These are phyloP conservation scores for Pezicula carpinea DNA, from an alignment of 2,329 filamentous ascomycete genomes.

Conservation along the genomic window DNA sequence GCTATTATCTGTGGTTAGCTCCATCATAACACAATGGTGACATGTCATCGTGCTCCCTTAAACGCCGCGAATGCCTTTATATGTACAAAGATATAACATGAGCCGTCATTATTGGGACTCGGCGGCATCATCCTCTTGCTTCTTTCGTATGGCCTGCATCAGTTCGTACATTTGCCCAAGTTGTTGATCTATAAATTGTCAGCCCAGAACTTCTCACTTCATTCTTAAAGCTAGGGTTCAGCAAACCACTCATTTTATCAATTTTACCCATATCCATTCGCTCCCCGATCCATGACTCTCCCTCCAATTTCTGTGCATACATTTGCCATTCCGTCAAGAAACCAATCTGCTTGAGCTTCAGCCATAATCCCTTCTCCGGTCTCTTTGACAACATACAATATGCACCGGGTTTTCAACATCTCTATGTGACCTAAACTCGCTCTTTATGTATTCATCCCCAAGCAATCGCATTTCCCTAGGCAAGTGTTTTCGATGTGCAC, in stretches of 20 bases:
- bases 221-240: neutral
- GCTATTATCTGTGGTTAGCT: too few species aligned
- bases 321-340: constrained; percentile 96
- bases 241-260: constrained; percentile 88
- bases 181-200: constrained; percentile 67
- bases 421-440: constrained; percentile 82
- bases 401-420: constrained; percentile 87
- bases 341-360: constrained; percentile 60
- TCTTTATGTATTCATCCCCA: constrained; percentile 90
- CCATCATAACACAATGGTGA: too few species aligned
- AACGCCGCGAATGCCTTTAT: neutral
- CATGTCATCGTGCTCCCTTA: too few species aligned
- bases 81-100: neutral
- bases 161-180: constrained; percentile 90
- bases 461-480: constrained; percentile 71
- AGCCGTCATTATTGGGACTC: constrained; percentile 5
- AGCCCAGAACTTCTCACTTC: neutral
- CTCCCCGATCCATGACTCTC: constrained; percentile 77
- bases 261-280: constrained; percentile 80
- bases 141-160: constrained; percentile 70
- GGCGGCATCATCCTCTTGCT: constrained; percentile 15
- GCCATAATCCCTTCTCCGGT: neutral
- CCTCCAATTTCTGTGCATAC: constrained; percentile 89
- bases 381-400: constrained; percentile 54
- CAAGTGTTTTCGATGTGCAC: constrained; percentile 78